Evolutionary conservation across 495 filamentous ascomycete species (phyloP).

Genomic region (Rhypophila decipiens): DNA sequence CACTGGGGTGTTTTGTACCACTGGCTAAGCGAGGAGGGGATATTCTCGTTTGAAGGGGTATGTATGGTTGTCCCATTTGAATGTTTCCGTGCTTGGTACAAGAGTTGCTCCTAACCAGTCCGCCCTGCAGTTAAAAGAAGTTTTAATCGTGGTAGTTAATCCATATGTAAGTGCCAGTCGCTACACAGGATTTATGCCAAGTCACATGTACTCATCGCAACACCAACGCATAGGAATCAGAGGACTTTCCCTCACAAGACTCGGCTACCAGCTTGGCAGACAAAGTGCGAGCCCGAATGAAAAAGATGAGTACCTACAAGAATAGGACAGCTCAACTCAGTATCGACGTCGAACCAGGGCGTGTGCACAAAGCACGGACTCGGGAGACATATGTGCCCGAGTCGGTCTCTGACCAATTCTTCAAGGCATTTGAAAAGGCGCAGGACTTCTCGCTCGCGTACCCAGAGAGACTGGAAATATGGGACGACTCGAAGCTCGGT

Average conservation of each 20-base stretch:
- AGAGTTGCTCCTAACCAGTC: not conserved
- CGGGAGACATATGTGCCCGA: conserved; percentile 2
- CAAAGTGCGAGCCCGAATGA: not conserved
- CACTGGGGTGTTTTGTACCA: not conserved
- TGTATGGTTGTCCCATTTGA: not conserved
- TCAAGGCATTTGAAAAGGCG: not conserved
- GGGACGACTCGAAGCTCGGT: not conserved
- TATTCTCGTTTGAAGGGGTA: conserved; percentile 1
- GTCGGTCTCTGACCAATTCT: conserved; percentile 2
- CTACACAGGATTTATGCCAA: no score
- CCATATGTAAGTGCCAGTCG: conserved; percentile 1
- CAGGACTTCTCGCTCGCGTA: not conserved
- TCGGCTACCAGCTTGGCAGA: not conserved
- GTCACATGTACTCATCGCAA: no score
- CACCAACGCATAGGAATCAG: not conserved
- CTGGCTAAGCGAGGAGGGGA: conserved; percentile 1
- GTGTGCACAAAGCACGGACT: not conserved
- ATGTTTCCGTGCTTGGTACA: not conserved
- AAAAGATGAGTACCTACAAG: not conserved
- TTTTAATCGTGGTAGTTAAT: conserved; percentile 1
- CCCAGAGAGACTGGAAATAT: not conserved
- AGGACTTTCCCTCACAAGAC: not conserved
- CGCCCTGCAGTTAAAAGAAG: not conserved
- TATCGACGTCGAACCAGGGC: conserved; percentile 1
- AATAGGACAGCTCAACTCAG: not conserved